phyloP scores from a whole-genome alignment of 2,329 filamentous ascomycete species.

The Diaporthe vexans region DNA sequence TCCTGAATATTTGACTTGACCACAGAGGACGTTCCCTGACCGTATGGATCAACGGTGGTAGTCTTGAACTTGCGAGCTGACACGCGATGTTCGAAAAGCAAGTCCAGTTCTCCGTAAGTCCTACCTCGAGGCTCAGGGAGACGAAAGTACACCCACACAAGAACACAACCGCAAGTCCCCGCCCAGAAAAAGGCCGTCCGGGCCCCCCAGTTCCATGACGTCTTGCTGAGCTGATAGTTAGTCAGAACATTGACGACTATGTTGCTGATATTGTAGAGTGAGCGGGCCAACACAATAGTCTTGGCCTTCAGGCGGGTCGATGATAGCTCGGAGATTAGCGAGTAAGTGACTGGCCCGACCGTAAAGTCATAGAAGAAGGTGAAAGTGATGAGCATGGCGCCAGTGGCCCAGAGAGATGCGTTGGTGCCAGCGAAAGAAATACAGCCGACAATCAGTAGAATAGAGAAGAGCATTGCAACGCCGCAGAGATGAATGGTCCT shows the following conservation, averaged over 20 bases:
- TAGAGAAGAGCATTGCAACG: slow-evolving; percentile 81
- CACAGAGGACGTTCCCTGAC: slow-evolving; percentile 62
- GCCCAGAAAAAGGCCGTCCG: slow-evolving; percentile 90
- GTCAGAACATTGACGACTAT: slow-evolving; percentile 87
- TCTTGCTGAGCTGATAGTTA: slow-evolving; percentile 93
- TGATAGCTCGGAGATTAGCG: slow-evolving; percentile 86
- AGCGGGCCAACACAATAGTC: slow-evolving; percentile 88
- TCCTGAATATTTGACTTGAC: slow-evolving; percentile 41
- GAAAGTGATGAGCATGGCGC: slow-evolving; percentile 88
- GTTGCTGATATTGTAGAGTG: slow-evolving; percentile 84
- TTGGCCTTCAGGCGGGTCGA: slow-evolving; percentile 89
- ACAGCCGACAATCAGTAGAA: slow-evolving; percentile 87
- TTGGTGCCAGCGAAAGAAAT: slow-evolving; percentile 72
- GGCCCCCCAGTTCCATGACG: slow-evolving; percentile 89
- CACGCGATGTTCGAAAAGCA: slow-evolving; percentile 83
- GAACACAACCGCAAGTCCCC: slow-evolving; percentile 77
- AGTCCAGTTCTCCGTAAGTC: slow-evolving; percentile 87
- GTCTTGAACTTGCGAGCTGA: slow-evolving; percentile 79
- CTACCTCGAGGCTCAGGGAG: slow-evolving; percentile 85
- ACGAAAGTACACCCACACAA: slow-evolving; percentile 85
- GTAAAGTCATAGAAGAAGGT: slow-evolving; percentile 87
- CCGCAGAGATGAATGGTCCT: slow-evolving; percentile 81
- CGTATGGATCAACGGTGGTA: slow-evolving; percentile 70
- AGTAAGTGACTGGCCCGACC: slow-evolving; percentile 91
- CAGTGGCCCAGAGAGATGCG: slow-evolving; percentile 80